These are phyloP conservation scores for Lophiotrema nucula DNA, from an alignment of 495 filamentous ascomycete species.

Conservation along the genomic window DNA sequence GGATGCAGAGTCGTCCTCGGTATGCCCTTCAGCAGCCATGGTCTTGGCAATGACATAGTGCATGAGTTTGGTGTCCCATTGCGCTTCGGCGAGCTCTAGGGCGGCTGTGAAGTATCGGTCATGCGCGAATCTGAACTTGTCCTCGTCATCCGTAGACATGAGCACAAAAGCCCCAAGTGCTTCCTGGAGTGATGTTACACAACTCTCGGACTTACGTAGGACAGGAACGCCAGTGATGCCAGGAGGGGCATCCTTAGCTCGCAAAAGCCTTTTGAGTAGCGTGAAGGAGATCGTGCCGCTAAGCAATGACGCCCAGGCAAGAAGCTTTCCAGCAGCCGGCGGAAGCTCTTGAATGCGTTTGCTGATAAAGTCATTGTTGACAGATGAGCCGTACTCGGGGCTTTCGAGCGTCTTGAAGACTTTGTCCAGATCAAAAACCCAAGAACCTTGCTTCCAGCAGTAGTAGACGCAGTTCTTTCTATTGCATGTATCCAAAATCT, in stretches of 20 bases:
- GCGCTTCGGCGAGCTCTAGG: not conserved
- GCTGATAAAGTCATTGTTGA: constrained; percentile 76
- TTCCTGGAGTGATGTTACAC: constrained; percentile 73
- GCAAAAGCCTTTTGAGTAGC: constrained; percentile 73
- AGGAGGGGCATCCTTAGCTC: constrained; percentile 45
- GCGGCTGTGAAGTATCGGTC: constrained; percentile 80
- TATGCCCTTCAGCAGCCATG: constrained; percentile 66
- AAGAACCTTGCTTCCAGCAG: constrained; percentile 67
- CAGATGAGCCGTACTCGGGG: constrained; percentile 70
- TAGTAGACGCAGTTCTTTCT: constrained; percentile 86
- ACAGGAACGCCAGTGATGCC: constrained; percentile 25
- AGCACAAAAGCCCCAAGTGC: constrained; percentile 75
- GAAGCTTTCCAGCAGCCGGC: constrained; percentile 65
- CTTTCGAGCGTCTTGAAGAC: constrained; percentile 80
- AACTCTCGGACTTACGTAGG: constrained; percentile 46
- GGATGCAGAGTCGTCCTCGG: constrained; percentile 45
- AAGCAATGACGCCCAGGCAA: constrained; percentile 82
- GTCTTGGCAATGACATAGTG: constrained; percentile 81
- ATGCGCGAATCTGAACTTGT: constrained; percentile 73
- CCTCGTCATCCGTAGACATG: constrained; percentile 72
- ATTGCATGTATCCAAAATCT: constrained; percentile 86
- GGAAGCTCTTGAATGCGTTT: constrained; percentile 74
- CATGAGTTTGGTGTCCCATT: constrained; percentile 54
- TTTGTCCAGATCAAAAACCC: constrained; percentile 81
- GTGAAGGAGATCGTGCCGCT: constrained; percentile 78